These are phyloP conservation scores for Naganishia vaughanmartiniae DNA, from an alignment of 768 basidiomycete genomes.

Conservation along the genomic window DNA sequence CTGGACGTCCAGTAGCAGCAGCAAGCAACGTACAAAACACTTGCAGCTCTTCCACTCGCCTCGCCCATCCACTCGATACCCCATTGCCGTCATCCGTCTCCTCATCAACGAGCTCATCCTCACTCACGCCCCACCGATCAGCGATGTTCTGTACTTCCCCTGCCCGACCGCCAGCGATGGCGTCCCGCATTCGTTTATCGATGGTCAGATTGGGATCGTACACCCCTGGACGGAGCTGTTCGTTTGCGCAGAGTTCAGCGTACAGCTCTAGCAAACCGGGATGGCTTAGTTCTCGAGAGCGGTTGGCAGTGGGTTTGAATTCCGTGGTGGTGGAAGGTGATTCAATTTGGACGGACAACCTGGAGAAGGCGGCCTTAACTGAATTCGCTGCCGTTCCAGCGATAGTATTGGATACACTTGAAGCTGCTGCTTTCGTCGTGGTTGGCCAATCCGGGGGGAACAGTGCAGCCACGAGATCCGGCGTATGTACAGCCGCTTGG, in stretches of 20 bases:
- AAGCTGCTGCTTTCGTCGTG: conserved; percentile 7
- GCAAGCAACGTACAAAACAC: conserved; percentile 37
- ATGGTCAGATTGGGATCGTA: conserved; percentile 37
- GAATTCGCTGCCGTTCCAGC: background rate
- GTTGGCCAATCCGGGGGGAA: conserved; percentile 33
- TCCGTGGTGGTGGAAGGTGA: background rate
- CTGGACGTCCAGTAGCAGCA: conserved; percentile 35
- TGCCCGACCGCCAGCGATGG: conserved; percentile 22
- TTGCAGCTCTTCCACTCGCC: conserved; percentile 37
- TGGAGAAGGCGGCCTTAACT: background rate
- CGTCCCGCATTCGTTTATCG: conserved; percentile 33
- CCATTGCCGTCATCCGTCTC: background rate
- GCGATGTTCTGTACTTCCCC: conserved; percentile 31
- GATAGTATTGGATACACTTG: background rate
- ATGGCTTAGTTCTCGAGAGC: conserved; percentile 28
- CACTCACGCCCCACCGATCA: conserved; percentile 36
- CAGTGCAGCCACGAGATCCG: conserved; percentile 26
- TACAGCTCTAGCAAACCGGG: conserved; percentile 38
- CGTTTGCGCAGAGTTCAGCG: conserved; percentile 25
- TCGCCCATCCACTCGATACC: conserved; percentile 27
- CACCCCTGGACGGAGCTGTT: conserved; percentile 25
- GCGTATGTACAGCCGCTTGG: conserved; percentile 37
- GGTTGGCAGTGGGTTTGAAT: background rate
- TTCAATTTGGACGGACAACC: background rate
- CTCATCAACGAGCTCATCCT: conserved; percentile 24